Conservation (phyloP, 768 basidiomycete species). For the Porpolomopsis calyptriformis region DNA sequence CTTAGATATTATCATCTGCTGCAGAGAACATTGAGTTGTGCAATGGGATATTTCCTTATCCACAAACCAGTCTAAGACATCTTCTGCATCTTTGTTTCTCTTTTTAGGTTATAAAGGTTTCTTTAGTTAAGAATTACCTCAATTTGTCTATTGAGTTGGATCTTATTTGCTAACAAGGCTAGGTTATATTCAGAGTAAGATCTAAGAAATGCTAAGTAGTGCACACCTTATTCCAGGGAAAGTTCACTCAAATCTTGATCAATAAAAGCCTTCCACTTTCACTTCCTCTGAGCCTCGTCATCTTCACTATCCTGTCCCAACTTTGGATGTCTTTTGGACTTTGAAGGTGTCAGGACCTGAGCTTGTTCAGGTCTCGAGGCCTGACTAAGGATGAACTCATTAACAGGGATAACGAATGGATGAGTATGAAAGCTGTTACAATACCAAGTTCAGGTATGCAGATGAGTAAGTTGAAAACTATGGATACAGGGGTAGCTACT, state of each 20-base stretch:
- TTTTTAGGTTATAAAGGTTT: conserved; percentile 52
- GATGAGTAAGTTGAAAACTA: too few species aligned
- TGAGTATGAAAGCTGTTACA: too few species aligned
- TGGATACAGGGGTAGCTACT: too few species aligned
- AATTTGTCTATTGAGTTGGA: conserved; percentile 71
- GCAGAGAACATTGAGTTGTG: conserved; percentile 80
- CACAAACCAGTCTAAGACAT: conserved; percentile 74
- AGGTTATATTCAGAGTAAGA: neutral
- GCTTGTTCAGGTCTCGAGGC: too few species aligned
- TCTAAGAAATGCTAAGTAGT: neutral
- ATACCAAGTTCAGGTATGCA: too few species aligned
- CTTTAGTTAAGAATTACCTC: conserved; percentile 82
- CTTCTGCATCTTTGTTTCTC: conserved; percentile 65
- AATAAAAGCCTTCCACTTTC: conserved; percentile 50
- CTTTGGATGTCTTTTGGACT: conserved; percentile 25
- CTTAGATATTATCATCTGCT: conserved; percentile 71
- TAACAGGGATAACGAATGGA: too few species aligned
- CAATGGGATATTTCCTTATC: conserved; percentile 86
- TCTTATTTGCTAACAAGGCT: conserved; percentile 49
- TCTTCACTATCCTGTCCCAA: conserved; percentile 20
- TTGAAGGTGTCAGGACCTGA: too few species aligned
- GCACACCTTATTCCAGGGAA: conserved; percentile 67
- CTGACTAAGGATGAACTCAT: too few species aligned
- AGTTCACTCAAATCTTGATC: conserved; percentile 60
- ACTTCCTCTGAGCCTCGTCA: conserved; percentile 27